A percentile compares a stretch with the other conserved stretches of the same genome.
Conservation (phyloP, 331 rosid species). For the Telfairia occidentalis region DNA sequence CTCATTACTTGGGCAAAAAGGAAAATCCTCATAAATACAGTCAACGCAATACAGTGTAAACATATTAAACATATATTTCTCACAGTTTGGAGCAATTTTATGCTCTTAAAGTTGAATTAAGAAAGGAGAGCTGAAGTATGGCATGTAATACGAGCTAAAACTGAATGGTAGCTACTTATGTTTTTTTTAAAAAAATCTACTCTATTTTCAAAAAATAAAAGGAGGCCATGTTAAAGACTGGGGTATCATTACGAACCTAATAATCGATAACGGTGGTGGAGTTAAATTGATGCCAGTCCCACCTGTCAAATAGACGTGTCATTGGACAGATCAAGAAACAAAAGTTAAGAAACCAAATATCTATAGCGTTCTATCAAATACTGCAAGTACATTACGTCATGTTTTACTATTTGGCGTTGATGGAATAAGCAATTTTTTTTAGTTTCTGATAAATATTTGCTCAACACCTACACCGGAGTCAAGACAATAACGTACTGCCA, state of each 20-base stretch:
- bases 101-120: not conserved
- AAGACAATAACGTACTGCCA: not conserved
- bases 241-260: slow-evolving; percentile 44
- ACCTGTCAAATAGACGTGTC: slow-evolving; percentile 38
- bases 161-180: not conserved
- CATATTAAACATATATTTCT: not conserved
- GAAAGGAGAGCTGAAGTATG: not conserved
- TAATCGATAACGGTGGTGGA: slow-evolving; percentile 81
- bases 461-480: not conserved
- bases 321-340: not conserved
- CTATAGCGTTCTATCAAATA: slow-evolving; percentile 6
- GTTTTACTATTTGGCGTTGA: not conserved
- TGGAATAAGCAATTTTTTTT: not conserved
- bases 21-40: slow-evolving; percentile 1
- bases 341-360: not conserved
- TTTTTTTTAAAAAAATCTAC: not conserved
- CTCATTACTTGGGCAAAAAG: slow-evolving; percentile 34
- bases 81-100: not conserved
- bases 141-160: not conserved
- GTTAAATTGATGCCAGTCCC: slow-evolving; percentile 97
- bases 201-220: not conserved
- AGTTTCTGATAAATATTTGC: not conserved
- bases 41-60: not conserved
- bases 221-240: not conserved
- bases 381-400: not conserved